These are phyloP conservation scores for Penicillium sp. DNA, from an alignment of 2,329 filamentous ascomycete species.

Conservation along the genomic window DNA sequence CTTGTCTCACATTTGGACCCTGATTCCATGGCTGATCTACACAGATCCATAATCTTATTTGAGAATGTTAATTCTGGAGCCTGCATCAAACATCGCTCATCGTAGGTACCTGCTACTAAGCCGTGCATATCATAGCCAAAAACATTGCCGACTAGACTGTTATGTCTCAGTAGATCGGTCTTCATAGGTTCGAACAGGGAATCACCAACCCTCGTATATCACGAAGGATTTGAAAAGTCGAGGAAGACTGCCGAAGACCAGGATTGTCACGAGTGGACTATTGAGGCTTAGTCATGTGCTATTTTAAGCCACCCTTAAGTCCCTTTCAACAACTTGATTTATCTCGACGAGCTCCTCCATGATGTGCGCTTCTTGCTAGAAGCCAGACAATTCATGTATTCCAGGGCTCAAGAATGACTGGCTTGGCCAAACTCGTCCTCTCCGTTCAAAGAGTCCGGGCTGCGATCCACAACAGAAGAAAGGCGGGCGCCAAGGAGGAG, in stretches of 20 bases:
- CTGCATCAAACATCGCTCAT: too few species aligned
- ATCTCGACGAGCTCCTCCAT: neutral
- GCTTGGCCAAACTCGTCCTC: slow-evolving; percentile 32
- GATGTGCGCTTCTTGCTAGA: slow-evolving; percentile 6
- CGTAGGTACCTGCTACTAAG: too few species aligned
- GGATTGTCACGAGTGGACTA: neutral
- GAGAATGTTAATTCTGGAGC: too few species aligned
- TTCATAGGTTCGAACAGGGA: too few species aligned
- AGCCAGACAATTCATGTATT: slow-evolving; percentile 30
- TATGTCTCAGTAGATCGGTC: neutral
- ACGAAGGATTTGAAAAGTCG: too few species aligned
- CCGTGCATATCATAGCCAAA: too few species aligned
- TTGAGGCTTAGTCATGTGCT: slow-evolving; percentile 5
- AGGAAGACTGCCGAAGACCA: too few species aligned
- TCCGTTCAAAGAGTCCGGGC: slow-evolving; percentile 35
- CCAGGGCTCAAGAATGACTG: slow-evolving; percentile 33
- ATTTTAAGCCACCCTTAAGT: neutral
- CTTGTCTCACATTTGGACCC: too few species aligned
- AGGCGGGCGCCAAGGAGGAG: slow-evolving; percentile 26
- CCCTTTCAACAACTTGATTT: slow-evolving; percentile 4
- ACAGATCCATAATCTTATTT: too few species aligned
- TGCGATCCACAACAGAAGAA: slow-evolving; percentile 29
- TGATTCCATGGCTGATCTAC: neutral
- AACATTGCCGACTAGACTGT: neutral
- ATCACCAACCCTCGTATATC: neutral